Evolutionary conservation across 2,329 filamentous ascomycete species (phyloP).

Genomic region (Apiospora kogelbergensis): DNA sequence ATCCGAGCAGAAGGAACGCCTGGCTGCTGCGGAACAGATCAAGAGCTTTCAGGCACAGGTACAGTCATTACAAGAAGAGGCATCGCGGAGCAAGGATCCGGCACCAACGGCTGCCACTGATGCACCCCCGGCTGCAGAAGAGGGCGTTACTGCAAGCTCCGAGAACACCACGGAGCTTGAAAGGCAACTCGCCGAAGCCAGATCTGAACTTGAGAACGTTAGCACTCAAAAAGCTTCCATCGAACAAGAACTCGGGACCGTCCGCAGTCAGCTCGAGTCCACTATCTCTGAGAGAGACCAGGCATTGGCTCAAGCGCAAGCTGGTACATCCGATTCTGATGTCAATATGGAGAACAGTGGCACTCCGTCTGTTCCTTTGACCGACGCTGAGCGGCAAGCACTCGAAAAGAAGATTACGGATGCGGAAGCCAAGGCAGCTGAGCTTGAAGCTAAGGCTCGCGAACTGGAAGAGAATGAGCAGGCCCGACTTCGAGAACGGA

Average conservation of each 20-base stretch:
- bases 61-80: conserved; percentile 25
- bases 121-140: background rate
- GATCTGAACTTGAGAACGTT: conserved; percentile 64
- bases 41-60: conserved; percentile 40
- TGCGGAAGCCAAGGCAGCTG: conserved; percentile 61
- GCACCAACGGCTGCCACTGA: background rate
- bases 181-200: conserved; percentile 47
- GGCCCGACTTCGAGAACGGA: conserved; percentile 61
- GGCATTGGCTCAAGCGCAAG: conserved; percentile 45
- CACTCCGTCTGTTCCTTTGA: conserved; percentile 33
- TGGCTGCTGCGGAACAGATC: conserved; percentile 41
- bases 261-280: conserved; percentile 60
- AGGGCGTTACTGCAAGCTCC: conserved; percentile 40
- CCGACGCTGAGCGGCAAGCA: conserved; percentile 58
- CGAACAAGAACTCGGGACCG: conserved; percentile 59
- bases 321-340: conserved; percentile 26
- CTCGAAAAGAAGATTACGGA: conserved; percentile 63
- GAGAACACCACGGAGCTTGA: conserved; percentile 45
- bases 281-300: conserved; percentile 65
- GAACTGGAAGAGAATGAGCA: conserved; percentile 64
- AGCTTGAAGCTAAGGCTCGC: conserved; percentile 63
- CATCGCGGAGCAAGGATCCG: conserved; percentile 37
- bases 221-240: conserved; percentile 67
- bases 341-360: conserved; percentile 30
- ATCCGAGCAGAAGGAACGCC: conserved; percentile 40